Evolutionary conservation across 176 grass and related monocot species (phyloP).

Genomic region (barley (Hordeum vulgare)): MorexV3_pseudomolecules_assembly NC_058521.1:557347400-557347899

Average conservation of each 20-base stretch:
- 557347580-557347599: conserved; percentile 9
- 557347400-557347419: not conserved
- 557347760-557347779: conserved; percentile 91
- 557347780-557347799: conserved; percentile 97
- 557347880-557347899: conserved; percentile 27
- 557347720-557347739: not conserved
- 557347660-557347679: not conserved
- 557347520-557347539: not conserved
- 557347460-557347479: not conserved
- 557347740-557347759: conserved; percentile 50
- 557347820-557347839: conserved; percentile 92
- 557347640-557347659: not conserved
- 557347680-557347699: not conserved
- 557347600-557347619: not conserved
- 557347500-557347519: not conserved
- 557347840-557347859: conserved; percentile 98
- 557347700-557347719: not conserved
- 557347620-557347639: not conserved
- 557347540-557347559: not conserved
- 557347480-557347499: not conserved
- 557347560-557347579: not conserved
- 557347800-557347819: conserved; percentile 80
- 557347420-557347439: not conserved
- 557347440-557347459: not conserved
- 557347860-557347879: conserved; percentile 82